These are phyloP conservation scores for Berkeleyomyces rouxiae DNA, from an alignment of 2,329 filamentous ascomycete genomes.

Conservation along the genomic window DNA sequence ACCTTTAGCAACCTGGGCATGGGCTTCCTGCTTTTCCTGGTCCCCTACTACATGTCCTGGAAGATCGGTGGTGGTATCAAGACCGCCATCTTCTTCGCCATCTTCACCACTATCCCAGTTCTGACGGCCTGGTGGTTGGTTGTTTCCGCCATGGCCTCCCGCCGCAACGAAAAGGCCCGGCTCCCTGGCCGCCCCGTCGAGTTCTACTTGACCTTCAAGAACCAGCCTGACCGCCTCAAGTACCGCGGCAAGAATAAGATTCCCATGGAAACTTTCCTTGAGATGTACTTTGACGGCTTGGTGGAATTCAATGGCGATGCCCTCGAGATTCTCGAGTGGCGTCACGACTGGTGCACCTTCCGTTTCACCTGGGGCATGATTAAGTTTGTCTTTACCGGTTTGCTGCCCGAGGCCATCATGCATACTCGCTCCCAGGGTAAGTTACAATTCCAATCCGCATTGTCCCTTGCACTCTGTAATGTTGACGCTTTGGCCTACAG, in stretches of 20 bases:
- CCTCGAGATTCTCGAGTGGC: conserved; percentile 78
- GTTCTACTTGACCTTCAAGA: conserved; percentile 76
- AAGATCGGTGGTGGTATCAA: conserved; percentile 72
- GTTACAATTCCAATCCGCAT: not conserved
- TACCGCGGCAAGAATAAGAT: conserved; percentile 69
- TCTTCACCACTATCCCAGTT: conserved; percentile 64
- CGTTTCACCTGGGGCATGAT: conserved; percentile 73
- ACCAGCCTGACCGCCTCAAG: conserved; percentile 40
- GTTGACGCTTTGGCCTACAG: not conserved
- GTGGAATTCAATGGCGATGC: conserved; percentile 91
- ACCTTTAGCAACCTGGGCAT: conserved; percentile 75
- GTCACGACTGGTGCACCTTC: conserved; percentile 95
- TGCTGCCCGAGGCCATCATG: conserved; percentile 81
- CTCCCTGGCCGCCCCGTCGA: conserved; percentile 76
- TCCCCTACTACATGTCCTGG: conserved; percentile 69
- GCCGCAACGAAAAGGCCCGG: conserved; percentile 82
- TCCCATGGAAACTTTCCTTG: conserved; percentile 84
- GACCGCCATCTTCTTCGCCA: conserved; percentile 79
- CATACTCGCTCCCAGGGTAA: conserved; percentile 70
- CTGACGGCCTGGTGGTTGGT: conserved; percentile 62
- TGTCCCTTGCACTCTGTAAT: not conserved
- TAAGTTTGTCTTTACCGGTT: conserved; percentile 73
- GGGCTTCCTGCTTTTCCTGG: conserved; percentile 47
- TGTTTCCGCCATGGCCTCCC: conserved; percentile 64
- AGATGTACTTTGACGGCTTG: conserved; percentile 93